These are phyloP conservation scores for Trichothecium sympodiale DNA, from an alignment of 2,329 filamentous ascomycete genomes.

Conservation along the genomic window DNA sequence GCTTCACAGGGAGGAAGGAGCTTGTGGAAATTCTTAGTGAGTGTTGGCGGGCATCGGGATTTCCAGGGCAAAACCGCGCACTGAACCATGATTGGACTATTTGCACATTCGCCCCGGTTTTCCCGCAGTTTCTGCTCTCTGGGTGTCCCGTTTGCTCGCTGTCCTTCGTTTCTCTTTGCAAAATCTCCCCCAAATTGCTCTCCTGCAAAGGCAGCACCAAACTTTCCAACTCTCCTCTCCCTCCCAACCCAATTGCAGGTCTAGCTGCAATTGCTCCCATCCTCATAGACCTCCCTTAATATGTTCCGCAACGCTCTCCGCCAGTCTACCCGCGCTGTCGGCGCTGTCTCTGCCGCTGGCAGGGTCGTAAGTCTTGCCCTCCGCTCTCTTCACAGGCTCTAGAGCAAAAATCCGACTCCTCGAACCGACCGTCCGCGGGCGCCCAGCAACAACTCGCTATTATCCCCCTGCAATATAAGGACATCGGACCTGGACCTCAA, in stretches of 20 bases:
- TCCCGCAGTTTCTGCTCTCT: slow-evolving; percentile 30
- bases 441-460: slow-evolving; percentile 32
- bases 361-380: slow-evolving; percentile 72
- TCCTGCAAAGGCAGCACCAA: slow-evolving; percentile 36
- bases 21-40: slow-evolving; percentile 20
- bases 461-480: slow-evolving; percentile 20
- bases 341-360: slow-evolving; percentile 84
- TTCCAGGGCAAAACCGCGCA: slow-evolving; percentile 27
- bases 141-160: slow-evolving; percentile 16
- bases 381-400: slow-evolving; percentile 22
- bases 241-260: slow-evolving; percentile 40
- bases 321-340: slow-evolving; percentile 90
- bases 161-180: slow-evolving; percentile 21
- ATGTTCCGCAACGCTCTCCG: slow-evolving; percentile 99
- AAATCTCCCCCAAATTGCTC: slow-evolving; percentile 31
- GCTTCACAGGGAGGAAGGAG: background rate
- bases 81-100: slow-evolving; percentile 20
- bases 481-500: slow-evolving; percentile 21
- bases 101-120: slow-evolving; percentile 21
- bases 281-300: slow-evolving; percentile 41
- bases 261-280: slow-evolving; percentile 50
- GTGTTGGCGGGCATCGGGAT: slow-evolving; percentile 21
- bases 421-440: slow-evolving; percentile 25
- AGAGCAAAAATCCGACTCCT: too few relatives aligned
- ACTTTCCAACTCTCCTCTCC: slow-evolving; percentile 48